Conservation (phyloP, 1,284 basidiomycete species). For the Ustilago sp. region DNA sequence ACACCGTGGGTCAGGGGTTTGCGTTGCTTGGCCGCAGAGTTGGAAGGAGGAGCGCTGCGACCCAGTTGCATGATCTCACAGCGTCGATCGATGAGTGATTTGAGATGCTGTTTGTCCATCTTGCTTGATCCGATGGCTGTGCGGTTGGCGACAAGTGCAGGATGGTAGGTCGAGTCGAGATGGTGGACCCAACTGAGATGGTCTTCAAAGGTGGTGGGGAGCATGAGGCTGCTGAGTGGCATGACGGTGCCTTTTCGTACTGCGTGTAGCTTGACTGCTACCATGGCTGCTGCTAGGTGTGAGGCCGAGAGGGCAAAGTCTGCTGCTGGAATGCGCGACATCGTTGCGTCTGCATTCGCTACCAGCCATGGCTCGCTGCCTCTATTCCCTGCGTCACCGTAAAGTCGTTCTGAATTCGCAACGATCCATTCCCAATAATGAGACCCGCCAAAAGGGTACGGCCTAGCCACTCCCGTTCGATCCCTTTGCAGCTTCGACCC, state of each 20-base stretch:
- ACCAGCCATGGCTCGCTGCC: constrained; percentile 23
- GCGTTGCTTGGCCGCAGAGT: neutral
- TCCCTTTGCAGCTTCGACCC: constrained; percentile 22
- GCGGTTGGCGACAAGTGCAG: constrained; percentile 36
- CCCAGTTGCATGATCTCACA: constrained; percentile 48
- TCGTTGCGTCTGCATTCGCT: neutral
- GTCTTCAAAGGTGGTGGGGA: constrained; percentile 29
- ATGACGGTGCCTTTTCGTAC: constrained; percentile 47
- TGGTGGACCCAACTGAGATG: constrained; percentile 44
- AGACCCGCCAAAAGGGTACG: constrained; percentile 31
- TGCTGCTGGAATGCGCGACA: neutral
- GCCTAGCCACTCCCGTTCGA: constrained; percentile 33
- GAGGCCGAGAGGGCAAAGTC: constrained; percentile 18
- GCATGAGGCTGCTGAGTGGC: constrained; percentile 34
- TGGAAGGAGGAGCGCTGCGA: constrained; percentile 21
- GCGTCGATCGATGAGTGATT: constrained; percentile 34
- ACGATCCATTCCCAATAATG: constrained; percentile 38
- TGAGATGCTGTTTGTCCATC: constrained; percentile 42
- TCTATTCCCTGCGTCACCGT: neutral
- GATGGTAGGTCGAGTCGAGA: constrained; percentile 36
- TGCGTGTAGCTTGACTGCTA: constrained; percentile 40
- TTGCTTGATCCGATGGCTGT: constrained; percentile 5
- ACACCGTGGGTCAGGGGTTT: neutral
- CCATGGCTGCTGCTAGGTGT: constrained; percentile 30
- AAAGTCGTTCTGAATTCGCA: constrained; percentile 37